Evolutionary conservation across 768 basidiomycete genomes (phyloP).

Genomic region (Lactarius pseudohatsudake): DNA sequence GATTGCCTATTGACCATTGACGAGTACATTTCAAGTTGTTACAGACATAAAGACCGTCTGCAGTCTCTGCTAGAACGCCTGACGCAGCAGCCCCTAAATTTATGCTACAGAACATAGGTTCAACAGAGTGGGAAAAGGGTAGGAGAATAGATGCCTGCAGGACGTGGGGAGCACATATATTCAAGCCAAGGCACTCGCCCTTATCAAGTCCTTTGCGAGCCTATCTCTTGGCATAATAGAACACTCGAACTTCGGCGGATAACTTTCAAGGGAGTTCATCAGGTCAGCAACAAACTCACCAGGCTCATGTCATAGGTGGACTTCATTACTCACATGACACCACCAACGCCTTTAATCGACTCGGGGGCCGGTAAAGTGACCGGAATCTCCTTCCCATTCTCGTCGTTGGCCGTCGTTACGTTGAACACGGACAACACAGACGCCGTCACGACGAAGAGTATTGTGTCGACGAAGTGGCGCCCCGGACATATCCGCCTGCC

Average conservation of each 20-base stretch:
- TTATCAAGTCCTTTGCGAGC: background rate
- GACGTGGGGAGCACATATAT: background rate
- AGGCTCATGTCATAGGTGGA: background rate
- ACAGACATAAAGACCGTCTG: background rate
- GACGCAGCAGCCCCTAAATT: background rate
- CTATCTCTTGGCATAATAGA: background rate
- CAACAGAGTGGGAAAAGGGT: background rate
- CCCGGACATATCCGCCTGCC: conserved; percentile 29
- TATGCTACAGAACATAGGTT: background rate
- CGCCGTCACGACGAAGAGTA: conserved; percentile 25
- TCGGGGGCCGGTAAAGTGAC: background rate
- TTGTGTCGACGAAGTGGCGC: conserved; percentile 27
- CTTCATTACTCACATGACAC: background rate
- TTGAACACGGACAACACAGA: conserved; percentile 18
- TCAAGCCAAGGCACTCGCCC: background rate
- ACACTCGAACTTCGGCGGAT: background rate
- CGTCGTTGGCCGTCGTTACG: background rate
- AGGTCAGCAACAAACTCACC: background rate
- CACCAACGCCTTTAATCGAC: background rate
- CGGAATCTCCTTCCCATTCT: background rate
- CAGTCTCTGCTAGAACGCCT: background rate
- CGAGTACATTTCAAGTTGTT: background rate
- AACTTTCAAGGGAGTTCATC: background rate
- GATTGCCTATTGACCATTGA: too few relatives aligned
- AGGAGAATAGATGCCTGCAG: background rate